Conservation (phyloP, 75 land plant species). For the Larix kaempferi region DNA sequence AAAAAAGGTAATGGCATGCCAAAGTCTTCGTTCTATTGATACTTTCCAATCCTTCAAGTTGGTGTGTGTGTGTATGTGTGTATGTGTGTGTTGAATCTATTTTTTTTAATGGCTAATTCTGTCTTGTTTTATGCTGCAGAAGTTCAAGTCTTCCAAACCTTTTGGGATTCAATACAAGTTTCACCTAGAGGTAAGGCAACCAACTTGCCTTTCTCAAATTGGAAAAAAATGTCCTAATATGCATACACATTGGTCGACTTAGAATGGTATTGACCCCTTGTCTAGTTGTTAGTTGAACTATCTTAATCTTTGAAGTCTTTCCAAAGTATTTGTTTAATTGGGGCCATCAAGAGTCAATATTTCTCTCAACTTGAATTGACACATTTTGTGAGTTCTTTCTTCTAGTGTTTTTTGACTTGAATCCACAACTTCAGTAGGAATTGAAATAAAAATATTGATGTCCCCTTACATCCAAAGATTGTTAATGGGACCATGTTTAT, state of each 20-base stretch:
- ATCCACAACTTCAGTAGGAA: too few species aligned
- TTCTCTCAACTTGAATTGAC: background rate
- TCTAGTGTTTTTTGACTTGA: too few species aligned
- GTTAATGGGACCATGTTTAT: too few species aligned
- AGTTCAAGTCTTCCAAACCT: constrained; percentile 76
- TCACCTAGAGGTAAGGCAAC: constrained; percentile 59
- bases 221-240: background rate
- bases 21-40: background rate
- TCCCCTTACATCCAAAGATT: too few species aligned
- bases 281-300: background rate
- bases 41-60: background rate
- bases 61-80: background rate
- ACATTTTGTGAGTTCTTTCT: background rate
- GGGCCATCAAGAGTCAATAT: background rate
- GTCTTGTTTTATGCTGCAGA: constrained; percentile 35
- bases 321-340: background rate
- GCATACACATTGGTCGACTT: background rate
- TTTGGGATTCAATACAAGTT: constrained; percentile 93
- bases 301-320: background rate
- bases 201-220: background rate
- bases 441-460: too few species aligned
- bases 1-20: constrained; percentile 43
- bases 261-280: background rate
- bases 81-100: constrained; percentile 5
- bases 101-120: background rate